Evolutionary conservation across 2,329 filamentous ascomycete genomes (phyloP), one percentile per base, ranked within the genome.

Genomic region (Coniochaeta sp.): DNA sequence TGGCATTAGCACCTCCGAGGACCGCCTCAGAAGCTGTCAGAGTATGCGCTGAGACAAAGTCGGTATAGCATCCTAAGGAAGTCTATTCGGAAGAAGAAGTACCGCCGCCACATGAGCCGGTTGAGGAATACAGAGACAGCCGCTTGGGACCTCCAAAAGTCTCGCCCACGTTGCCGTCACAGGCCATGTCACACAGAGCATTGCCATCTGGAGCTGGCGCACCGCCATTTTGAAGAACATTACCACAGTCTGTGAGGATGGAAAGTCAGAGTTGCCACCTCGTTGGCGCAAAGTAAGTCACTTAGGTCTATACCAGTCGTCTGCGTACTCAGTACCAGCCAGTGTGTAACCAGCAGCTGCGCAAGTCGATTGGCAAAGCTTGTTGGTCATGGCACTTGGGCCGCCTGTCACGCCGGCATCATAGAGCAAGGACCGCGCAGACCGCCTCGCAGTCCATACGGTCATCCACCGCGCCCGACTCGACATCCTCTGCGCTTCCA

Each of bases 261-360:
- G 19, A 54, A 19, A 54, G 19, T 54, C 50, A 54, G 50, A 16
- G 16, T 12, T 6, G 19, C 14, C 19, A 24, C 50, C 50, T 16
- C 50, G 19, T 17, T 54, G 14, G 50, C 6, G 19, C 22, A 54
- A 26, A 24, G 7, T 3, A 7, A 34, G 33, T 34, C 33, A 24
- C 50, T 54, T n/a, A n/a, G n/a, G n/a, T n/a, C n/a, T 24, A 54
- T 19, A 54, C 14, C 50, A 54, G n/a, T 54, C 50, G 19, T 54
- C 50, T 12, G 50, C 50, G 31, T 54, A 54, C 50, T 54, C 50
- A 12, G 50, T 54, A 16, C 12, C 50, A 14, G 50, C 50, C 50
- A 54, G 50, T 54, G 50, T 54, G 22, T 54, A 54, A 26, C 50
- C 50, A 24, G 50, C 50, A 54, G 50, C 50, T 54, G 50, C 50